A percentile compares a stretch with the other conserved stretches of the same genome.
phyloP scores from a whole-genome alignment of 257 asterid genomes.

The Gentiana straminea region DNA sequence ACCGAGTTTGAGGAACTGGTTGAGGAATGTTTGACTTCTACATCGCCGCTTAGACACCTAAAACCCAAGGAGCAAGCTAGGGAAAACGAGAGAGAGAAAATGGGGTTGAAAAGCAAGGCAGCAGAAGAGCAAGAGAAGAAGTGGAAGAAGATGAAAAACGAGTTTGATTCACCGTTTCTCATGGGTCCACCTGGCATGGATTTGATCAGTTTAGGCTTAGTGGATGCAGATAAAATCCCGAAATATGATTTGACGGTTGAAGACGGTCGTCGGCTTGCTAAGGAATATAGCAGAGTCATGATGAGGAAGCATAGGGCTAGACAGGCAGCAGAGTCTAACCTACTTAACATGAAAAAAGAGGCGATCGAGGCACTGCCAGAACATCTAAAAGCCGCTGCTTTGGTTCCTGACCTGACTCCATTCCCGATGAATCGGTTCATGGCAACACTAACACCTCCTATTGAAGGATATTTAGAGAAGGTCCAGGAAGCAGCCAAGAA shows the following conservation, averaged over 20 bases:
- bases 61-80: constrained; percentile 64
- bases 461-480: constrained; percentile 85
- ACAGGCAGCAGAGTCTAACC: constrained; percentile 64
- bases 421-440: constrained; percentile 63
- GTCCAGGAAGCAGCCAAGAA: constrained; percentile 73
- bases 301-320: constrained; percentile 89
- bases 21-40: constrained; percentile 54
- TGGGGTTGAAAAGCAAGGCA: constrained; percentile 65
- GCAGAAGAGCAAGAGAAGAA: constrained; percentile 50
- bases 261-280: constrained; percentile 73
- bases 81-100: constrained; percentile 65
- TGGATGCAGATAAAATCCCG: constrained; percentile 70
- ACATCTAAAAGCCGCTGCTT: constrained; percentile 57
- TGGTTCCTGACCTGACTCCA: constrained; percentile 66
- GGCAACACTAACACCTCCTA: constrained; percentile 90
- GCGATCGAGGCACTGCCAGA: constrained; percentile 88
- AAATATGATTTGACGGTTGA: constrained; percentile 70
- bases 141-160: constrained; percentile 39
- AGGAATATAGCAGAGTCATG: constrained; percentile 74
- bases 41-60: constrained; percentile 58
- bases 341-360: constrained; percentile 62
- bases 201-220: constrained; percentile 57
- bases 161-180: constrained; percentile 36
- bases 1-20: constrained; percentile 47
- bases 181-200: constrained; percentile 88